Percentiles rank a stretch among this genome's conserved stretches.
Evolutionary conservation across 2,329 filamentous ascomycete genomes (phyloP).

Genomic region (Neonectria neomacrospora): DNA sequence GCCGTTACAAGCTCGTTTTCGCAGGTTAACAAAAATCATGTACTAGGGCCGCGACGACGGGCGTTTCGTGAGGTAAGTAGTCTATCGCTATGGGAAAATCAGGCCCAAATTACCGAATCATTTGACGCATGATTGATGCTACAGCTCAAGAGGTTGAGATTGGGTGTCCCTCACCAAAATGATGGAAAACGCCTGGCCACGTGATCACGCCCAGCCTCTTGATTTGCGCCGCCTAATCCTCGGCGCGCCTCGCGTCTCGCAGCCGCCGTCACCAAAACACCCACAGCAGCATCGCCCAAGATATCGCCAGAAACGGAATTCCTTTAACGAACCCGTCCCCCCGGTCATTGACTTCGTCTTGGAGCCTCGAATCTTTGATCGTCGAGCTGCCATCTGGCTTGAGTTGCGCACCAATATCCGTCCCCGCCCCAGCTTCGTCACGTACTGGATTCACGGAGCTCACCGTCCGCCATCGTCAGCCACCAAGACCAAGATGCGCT

Average conservation of each 20-base stretch:
- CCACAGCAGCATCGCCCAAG: constrained; percentile 38
- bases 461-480: constrained; percentile 16
- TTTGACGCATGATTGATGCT: not conserved
- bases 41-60: too few relatives aligned
- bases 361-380: constrained; percentile 1
- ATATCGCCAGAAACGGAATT: constrained; percentile 32
- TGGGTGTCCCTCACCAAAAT: not conserved
- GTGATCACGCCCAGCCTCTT: constrained; percentile 44
- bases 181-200: constrained; percentile 32
- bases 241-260: constrained; percentile 47
- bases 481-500: constrained; percentile 42
- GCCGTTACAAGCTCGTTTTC: too few relatives aligned
- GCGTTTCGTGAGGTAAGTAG: too few relatives aligned
- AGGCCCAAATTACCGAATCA: too few relatives aligned
- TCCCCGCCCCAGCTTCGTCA: not conserved
- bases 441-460: constrained; percentile 5
- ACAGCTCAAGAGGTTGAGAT: not conserved
- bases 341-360: constrained; percentile 13
- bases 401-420: constrained; percentile 2
- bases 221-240: constrained; percentile 51
- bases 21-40: too few relatives aligned
- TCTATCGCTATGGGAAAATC: too few relatives aligned
- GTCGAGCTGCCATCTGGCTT: not conserved
- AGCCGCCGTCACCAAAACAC: constrained; percentile 42
- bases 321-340: constrained; percentile 14